Conservation (phyloP, 371 early-diverging fungal species). For the Mycotypha africana region DNA sequence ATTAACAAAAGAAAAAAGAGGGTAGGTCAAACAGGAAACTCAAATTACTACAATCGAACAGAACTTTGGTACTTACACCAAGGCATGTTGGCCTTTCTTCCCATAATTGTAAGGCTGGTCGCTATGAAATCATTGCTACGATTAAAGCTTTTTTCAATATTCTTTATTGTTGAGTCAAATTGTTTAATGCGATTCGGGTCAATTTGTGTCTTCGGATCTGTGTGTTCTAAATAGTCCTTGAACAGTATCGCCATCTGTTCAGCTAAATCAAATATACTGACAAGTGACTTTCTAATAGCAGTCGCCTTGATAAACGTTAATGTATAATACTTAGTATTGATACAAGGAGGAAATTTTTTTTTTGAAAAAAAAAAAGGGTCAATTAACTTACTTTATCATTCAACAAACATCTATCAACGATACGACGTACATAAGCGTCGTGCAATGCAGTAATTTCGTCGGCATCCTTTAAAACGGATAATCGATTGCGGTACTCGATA, state of each 20-base stretch:
- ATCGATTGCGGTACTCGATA: constrained; percentile 13
- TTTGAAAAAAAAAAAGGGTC: background rate
- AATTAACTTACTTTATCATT: constrained; percentile 32
- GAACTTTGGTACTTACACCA: constrained; percentile 34
- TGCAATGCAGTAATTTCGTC: constrained; percentile 38
- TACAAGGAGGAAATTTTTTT: background rate
- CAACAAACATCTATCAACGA: constrained; percentile 39
- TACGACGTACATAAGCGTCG: constrained; percentile 22
- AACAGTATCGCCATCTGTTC: too few species aligned
- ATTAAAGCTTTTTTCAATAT: constrained; percentile 31
- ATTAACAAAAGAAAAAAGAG: too few species aligned
- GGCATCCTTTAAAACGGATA: constrained; percentile 20
- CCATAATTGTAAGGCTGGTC: constrained; percentile 28
- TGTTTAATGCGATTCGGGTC: too few species aligned
- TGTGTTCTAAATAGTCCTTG: too few species aligned
- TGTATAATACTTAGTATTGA: background rate
- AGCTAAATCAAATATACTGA: constrained; percentile 30
- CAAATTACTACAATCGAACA: too few species aligned
- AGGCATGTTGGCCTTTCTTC: constrained; percentile 31
- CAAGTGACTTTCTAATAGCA: constrained; percentile 26
- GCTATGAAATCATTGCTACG: constrained; percentile 33
- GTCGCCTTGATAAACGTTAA: constrained; percentile 8
- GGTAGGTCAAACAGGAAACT: too few species aligned
- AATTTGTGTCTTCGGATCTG: too few species aligned
- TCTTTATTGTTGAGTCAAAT: constrained; percentile 9